phyloP scores from a whole-genome alignment of 768 basidiomycete species.

The Russula brevipes region DNA sequence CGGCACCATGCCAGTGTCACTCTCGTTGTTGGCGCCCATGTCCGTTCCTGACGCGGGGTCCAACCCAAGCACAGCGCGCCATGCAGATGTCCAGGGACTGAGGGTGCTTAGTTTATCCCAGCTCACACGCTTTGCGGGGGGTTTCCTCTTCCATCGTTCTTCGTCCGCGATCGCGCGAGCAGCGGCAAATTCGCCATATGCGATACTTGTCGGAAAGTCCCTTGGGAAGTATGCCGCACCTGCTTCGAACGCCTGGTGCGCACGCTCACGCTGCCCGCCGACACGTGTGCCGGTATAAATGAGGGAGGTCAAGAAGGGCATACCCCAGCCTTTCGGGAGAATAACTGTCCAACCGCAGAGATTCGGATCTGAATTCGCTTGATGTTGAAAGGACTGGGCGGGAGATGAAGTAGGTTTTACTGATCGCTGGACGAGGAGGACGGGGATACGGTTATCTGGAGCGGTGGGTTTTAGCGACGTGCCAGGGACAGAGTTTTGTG shows the following conservation, averaged over 20 bases:
- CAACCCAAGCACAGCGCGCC: constrained; percentile 64
- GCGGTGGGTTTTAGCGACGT: constrained; percentile 57
- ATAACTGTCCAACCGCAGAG: constrained; percentile 87
- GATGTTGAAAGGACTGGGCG: constrained; percentile 9
- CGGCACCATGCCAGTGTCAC: constrained; percentile 40
- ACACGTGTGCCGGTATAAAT: constrained; percentile 78
- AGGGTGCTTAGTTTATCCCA: constrained; percentile 57
- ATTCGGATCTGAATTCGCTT: constrained; percentile 22
- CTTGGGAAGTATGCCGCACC: constrained; percentile 72
- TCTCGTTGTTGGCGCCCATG: constrained; percentile 2
- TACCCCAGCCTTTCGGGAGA: constrained; percentile 84
- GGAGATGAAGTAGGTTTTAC: constrained; percentile 39
- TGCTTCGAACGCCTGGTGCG: constrained; percentile 78
- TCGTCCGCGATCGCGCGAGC: constrained; percentile 50
- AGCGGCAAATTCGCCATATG: constrained; percentile 48
- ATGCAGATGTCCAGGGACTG: constrained; percentile 75
- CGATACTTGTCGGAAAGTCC: constrained; percentile 61
- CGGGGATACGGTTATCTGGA: constrained; percentile 78
- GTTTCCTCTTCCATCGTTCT: constrained; percentile 68
- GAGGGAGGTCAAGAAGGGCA: constrained; percentile 83
- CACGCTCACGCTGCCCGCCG: constrained; percentile 78
- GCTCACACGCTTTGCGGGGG: constrained; percentile 81
- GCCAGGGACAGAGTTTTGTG: constrained; percentile 78
- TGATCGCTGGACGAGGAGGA: constrained; percentile 78
- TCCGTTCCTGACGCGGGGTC: constrained; percentile 8